Percentiles rank a stretch among this genome's conserved stretches.
Evolutionary conservation across 2,329 filamentous ascomycete species (phyloP).

Genomic region (Conoideocrella luteorostrata): DNA sequence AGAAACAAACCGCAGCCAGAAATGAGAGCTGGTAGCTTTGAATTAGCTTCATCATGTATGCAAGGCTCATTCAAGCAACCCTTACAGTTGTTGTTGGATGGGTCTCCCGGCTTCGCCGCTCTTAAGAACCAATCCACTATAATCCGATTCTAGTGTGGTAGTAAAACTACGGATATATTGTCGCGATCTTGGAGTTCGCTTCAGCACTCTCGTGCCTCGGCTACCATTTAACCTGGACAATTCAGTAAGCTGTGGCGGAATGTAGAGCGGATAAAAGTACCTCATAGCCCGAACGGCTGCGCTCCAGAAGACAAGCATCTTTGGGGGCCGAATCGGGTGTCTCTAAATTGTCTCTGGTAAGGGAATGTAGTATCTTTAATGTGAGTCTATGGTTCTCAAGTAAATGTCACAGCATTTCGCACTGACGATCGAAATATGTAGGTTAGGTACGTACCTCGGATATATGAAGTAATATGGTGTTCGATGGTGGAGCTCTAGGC

Average conservation of each 20-base stretch:
- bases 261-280: background rate
- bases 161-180: slow-evolving; percentile 7
- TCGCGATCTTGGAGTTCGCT: slow-evolving; percentile 1
- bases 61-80: background rate
- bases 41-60: background rate
- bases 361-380: too few relatives aligned
- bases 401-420: too few relatives aligned
- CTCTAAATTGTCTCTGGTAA: too few relatives aligned
- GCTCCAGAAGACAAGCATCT: background rate
- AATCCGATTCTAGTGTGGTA: slow-evolving; percentile 10
- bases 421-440: too few relatives aligned
- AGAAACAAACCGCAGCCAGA: slow-evolving; percentile 17
- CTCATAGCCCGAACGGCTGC: slow-evolving; percentile 2
- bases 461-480: too few relatives aligned
- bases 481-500: too few relatives aligned
- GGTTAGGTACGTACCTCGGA: too few relatives aligned
- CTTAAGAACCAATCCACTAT: slow-evolving; percentile 8
- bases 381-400: too few relatives aligned
- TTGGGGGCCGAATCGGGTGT: background rate
- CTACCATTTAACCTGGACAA: background rate
- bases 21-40: slow-evolving; percentile 9
- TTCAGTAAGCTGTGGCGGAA: background rate
- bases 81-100: slow-evolving; percentile 8
- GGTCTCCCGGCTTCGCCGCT: background rate
- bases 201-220: slow-evolving; percentile 7